Evolutionary conservation across 805 yeast species (phyloP), one percentile per base, ranked within the genome.

Genomic region (Naumovozyma castellii): DNA sequence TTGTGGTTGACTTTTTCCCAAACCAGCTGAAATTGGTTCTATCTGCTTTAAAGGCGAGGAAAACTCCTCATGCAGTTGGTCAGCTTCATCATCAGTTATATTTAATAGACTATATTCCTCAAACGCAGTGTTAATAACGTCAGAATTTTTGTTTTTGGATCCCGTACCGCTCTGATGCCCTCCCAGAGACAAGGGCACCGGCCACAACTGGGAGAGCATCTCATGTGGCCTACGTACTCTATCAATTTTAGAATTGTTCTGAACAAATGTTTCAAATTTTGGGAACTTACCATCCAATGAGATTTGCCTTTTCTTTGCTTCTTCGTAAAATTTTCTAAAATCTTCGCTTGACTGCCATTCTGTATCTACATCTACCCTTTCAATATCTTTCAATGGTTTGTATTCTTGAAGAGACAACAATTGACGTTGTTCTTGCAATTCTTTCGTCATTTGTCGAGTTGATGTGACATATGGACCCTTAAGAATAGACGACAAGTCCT

Each of bases 391-490:
- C 17, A 56, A 40, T 14, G 50, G 45, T 3, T 58, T 42, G 38
- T 65, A 67, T 0, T 51, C 43, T 0, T 50, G 48, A 28, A 72
- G 47, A 5, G 68, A 66, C 35, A 68, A 56, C 2, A 57, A 32
- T n/a, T 61, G 59, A 39, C 84, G 63, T 42, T 78, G 79, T 43
- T 51, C 69, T 19, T 53, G 57, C 6, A 78, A 69, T 48, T 84
- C 94, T 22, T 69, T 68, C 60, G 81, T 69, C 10, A 86, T 64
- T 31, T 71, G 73, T 37, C 65, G 68, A 5, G 87, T 78, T 29
- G 72, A 67, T 15, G 64, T 62, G 4, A 68, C 63, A 40, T 59
- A 62, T 3, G 55, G 56, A 14, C 45, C 43, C 13, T 40, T 40
- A 1, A 45, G 34, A 3, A 42, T 37, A 1, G 42, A 34, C 3